These are phyloP conservation scores for Camptophora hylomeconis DNA, from an alignment of 2,329 filamentous ascomycete species.

Conservation along the genomic window DNA sequence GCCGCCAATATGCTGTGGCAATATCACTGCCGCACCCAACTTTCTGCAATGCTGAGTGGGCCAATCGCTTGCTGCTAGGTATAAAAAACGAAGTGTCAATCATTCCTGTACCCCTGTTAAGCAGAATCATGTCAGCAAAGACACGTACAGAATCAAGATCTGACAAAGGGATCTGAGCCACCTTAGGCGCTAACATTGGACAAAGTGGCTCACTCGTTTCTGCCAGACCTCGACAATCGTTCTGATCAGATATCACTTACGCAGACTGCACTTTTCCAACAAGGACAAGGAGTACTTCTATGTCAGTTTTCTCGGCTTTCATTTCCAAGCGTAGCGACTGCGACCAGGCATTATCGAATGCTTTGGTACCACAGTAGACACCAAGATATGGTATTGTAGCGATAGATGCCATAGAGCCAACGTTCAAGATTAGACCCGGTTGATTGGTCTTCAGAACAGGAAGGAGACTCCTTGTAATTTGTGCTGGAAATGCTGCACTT, in stretches of 20 bases:
- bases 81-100: conserved; percentile 16
- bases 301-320: conserved; percentile 21
- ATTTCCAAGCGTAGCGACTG: conserved; percentile 31
- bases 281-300: conserved; percentile 28
- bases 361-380: conserved; percentile 35
- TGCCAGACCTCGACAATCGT: too few relatives aligned
- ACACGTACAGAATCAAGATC: neutral
- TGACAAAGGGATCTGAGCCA: neutral
- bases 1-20: conserved; percentile 22
- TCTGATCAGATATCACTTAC: too few relatives aligned
- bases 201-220: conserved; percentile 1
- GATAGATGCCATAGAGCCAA: conserved; percentile 34
- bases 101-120: conserved; percentile 14
- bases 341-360: conserved; percentile 31
- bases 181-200: neutral
- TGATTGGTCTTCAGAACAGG: conserved; percentile 29
- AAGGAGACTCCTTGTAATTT: conserved; percentile 35
- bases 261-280: conserved; percentile 22
- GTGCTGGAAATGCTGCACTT: conserved; percentile 38
- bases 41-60: conserved; percentile 21
- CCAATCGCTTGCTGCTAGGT: conserved; percentile 21
- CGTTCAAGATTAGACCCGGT: conserved; percentile 38
- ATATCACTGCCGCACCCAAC: conserved; percentile 23
- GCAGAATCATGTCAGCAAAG: neutral
- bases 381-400: conserved; percentile 33